Evolutionary conservation across 2,329 filamentous ascomycete species (phyloP).

Genomic region (Coniochaeta hoffmannii): DNA sequence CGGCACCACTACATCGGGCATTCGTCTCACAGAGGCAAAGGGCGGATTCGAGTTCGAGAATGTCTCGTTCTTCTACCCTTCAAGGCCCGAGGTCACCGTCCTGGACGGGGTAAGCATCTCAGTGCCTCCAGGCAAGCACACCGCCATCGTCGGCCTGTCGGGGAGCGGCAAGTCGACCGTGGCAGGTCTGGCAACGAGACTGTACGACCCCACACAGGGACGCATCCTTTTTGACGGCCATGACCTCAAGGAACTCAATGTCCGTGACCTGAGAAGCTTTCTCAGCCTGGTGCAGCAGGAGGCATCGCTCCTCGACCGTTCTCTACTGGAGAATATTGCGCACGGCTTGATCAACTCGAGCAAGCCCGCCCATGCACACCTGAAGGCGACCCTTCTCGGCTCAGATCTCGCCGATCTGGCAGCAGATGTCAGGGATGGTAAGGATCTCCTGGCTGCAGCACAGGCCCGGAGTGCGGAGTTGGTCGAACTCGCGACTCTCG

Average conservation of each 20-base stretch:
- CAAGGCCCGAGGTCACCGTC: slow-evolving; percentile 31
- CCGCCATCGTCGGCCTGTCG: slow-evolving; percentile 46
- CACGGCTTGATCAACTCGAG: slow-evolving; percentile 31
- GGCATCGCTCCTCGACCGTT: slow-evolving; percentile 23
- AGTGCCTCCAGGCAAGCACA: slow-evolving; percentile 37
- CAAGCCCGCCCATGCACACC: slow-evolving; percentile 20
- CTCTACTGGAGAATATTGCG: slow-evolving; percentile 34
- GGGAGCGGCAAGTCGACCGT: slow-evolving; percentile 49
- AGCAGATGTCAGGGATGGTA: slow-evolving; percentile 18
- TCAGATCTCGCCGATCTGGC: slow-evolving; percentile 37
- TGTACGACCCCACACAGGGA: slow-evolving; percentile 37
- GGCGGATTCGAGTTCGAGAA: slow-evolving; percentile 35
- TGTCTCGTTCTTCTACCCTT: slow-evolving; percentile 38
- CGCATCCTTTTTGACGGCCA: slow-evolving; percentile 27
- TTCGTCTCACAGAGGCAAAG: slow-evolving; percentile 38
- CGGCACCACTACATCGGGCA: slow-evolving; percentile 23
- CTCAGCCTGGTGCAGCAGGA: slow-evolving; percentile 27
- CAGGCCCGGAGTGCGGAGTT: slow-evolving; percentile 12
- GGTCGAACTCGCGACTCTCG: slow-evolving; percentile 36
- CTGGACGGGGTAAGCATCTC: slow-evolving; percentile 30
- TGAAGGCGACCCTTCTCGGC: slow-evolving; percentile 32
- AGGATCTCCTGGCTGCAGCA: slow-evolving; percentile 14
- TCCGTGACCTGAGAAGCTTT: slow-evolving; percentile 21
- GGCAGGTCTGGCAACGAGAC: slow-evolving; percentile 32
- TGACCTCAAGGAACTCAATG: slow-evolving; percentile 27